Evolutionary conservation across 768 basidiomycete species (phyloP).

Genomic region (Amyloporia xantha): DNA sequence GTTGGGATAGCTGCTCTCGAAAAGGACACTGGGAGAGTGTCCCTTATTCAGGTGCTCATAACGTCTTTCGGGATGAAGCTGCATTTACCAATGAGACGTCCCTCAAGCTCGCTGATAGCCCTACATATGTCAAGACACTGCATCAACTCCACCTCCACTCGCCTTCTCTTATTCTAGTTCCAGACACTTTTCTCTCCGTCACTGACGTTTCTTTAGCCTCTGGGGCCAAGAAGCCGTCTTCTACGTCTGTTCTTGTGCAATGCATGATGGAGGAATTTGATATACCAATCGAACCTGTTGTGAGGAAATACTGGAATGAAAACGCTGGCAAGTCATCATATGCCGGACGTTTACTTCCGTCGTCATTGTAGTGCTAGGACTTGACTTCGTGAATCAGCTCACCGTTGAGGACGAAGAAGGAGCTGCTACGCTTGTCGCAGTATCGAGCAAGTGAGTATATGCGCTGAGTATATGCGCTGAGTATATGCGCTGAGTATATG

Average conservation of each 20-base stretch:
- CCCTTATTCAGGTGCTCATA: constrained; percentile 68
- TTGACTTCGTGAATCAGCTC: constrained; percentile 73
- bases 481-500: constrained; percentile 2
- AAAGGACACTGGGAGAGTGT: constrained; percentile 65
- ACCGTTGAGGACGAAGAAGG: constrained; percentile 78
- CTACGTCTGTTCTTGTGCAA: constrained; percentile 61
- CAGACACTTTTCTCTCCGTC: constrained; percentile 69
- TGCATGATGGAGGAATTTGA: constrained; percentile 73
- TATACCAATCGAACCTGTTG: constrained; percentile 60
- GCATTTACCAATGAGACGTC: too few species aligned
- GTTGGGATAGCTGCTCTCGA: constrained; percentile 87
- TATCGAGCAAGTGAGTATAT: constrained; percentile 68
- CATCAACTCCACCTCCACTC: constrained; percentile 78
- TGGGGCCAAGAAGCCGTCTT: constrained; percentile 35
- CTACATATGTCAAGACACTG: constrained; percentile 83
- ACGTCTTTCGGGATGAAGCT: background rate
- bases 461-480: constrained; percentile 7
- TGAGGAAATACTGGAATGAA: constrained; percentile 84
- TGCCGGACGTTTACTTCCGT: background rate
- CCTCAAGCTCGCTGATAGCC: constrained; percentile 75
- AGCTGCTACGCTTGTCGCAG: constrained; percentile 71
- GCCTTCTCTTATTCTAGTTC: constrained; percentile 68
- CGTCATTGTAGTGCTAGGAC: constrained; percentile 36
- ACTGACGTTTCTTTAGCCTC: constrained; percentile 42
- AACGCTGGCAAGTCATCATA: constrained; percentile 45